These are phyloP conservation scores for Fragaria vesca DNA, from an alignment of 306 rosid species.

Conservation along the genomic window DNA sequence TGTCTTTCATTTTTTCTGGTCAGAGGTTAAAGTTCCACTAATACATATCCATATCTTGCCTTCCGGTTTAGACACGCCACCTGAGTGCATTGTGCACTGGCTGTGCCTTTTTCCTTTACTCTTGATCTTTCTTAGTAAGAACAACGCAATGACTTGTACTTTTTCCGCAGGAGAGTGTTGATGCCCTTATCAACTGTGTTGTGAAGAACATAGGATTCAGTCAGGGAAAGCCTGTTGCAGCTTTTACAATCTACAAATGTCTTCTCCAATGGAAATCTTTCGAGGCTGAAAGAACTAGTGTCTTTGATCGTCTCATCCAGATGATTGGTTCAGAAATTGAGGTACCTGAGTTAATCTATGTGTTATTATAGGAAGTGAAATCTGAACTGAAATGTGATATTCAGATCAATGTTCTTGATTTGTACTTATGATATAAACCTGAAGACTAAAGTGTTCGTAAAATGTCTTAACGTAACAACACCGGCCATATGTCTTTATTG, in stretches of 20 bases:
- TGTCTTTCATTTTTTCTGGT: not conserved
- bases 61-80: not conserved
- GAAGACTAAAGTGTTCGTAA: not conserved
- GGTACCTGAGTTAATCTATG: slow-evolving; percentile 43
- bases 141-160: slow-evolving; percentile 27
- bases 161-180: slow-evolving; percentile 81
- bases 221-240: slow-evolving; percentile 96
- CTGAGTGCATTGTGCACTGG: not conserved
- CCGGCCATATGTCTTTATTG: slow-evolving; percentile 19
- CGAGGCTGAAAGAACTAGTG: slow-evolving; percentile 99
- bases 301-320: slow-evolving; percentile 99
- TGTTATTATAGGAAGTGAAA: slow-evolving; percentile 4
- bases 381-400: not conserved
- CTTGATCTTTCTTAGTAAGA: slow-evolving; percentile 2
- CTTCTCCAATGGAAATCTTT: slow-evolving; percentile 99
- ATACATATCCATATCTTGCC: not conserved
- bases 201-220: slow-evolving; percentile 76
- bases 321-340: slow-evolving; percentile 98
- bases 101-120: not conserved
- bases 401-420: not conserved
- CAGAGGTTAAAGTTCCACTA: not conserved
- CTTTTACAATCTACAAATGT: slow-evolving; percentile 93
- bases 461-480: not conserved
- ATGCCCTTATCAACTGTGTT: slow-evolving; percentile 86
- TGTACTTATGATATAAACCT: not conserved